Evolutionary conservation across 2,329 filamentous ascomycete species (phyloP), one percentile per base, ranked within the genome.

Genomic region (Diaporthe batatas): DNA sequence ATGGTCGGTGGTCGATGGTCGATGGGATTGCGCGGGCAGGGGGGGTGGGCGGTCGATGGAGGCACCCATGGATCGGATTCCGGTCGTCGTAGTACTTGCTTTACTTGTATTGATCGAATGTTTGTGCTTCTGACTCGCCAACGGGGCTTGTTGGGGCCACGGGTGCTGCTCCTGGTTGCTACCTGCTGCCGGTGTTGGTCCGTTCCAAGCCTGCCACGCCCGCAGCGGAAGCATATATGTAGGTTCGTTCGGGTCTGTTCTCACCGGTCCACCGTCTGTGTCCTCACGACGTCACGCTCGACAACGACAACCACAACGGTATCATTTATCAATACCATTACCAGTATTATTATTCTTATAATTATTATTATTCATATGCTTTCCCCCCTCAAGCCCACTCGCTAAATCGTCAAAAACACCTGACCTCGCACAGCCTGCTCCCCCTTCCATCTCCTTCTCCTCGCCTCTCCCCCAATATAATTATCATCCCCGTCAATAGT

Each of bases 51-150:
- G 36, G 21, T 51, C 47, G 62, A 65, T 36, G 58, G 23, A 51
- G 59, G 21, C 21, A 65, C 5, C 29, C 29, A 5, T 29, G 29
- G 29, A 29, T 36, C 29, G 58, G 58, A 42, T 29, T 29, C 44
- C 18, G 57, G 42, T 64, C 42, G 42, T 49, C 36, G 36, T 39
- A 34, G 25, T 21, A 49, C 44, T 54, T 54, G 49, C 25, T 54
- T 55, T 32, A 18, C 16, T 55, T 34, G 14, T 36, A 44, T 44
- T 49, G n/a, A 51, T 65, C 21, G 59, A 51, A 39, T 65, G 62
- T 49, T 65, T 65, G 44, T 65, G 44, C 62, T 65, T 65, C 62
- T 65, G 62, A 65, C 62, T 65, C 62, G 62, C 44, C 29, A 23
- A 34, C n/a, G n/a, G 12, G 49, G 21, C 44, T 39, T 39, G 36